Evolutionary conservation across 73 alveolate genomes (phyloP), one percentile per base, ranked within the genome.

Genomic region (Paramecium pentaurelia): DNA sequence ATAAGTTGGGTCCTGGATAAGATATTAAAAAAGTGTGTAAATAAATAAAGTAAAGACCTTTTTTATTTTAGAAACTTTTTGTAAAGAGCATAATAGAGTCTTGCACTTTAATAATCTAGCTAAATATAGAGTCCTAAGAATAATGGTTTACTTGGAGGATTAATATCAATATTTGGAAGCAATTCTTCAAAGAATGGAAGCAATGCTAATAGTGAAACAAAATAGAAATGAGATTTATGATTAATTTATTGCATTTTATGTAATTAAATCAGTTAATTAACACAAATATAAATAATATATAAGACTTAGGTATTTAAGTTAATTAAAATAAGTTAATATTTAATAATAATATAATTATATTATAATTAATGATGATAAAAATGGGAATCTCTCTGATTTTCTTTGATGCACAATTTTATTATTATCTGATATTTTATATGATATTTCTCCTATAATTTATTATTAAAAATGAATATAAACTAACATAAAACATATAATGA

Each of bases 361-460:
- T 54, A 54, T 54, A 54, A 54, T 54, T 18, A 54, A 54, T 80
- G 91, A 80, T 80, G 91, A 80, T 27, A 80, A 80, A 34, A 22
- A 80, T 80, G 91, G 91, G 91, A 80, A 80, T 80, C 91, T 80
- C 91, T 80, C 91, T 45, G 91, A 80, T 49, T 80, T 54, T 42
- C 34, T 9, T 25, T 80, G 91, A 80, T 42, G 87, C 87, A 73
- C 60, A 80, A 80, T 27, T n/a, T 42, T 11, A 22, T 45, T 80
- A 44, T 27, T 38, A 27, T 47, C 91, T 80, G 91, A 80, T 80
- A 28, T 18, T 80, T 45, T 42, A 80, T 80, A 45, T 54, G 70
- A 54, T 42, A 80, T 80, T 45, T 80, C 47, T 80, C 58, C 25
- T 3, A 45, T 80, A 40, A 80, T 22, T 22, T 38, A 44, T 45